Conservation (phyloP, 768 basidiomycete species). For the Rhodocollybia butyracea region DNA sequence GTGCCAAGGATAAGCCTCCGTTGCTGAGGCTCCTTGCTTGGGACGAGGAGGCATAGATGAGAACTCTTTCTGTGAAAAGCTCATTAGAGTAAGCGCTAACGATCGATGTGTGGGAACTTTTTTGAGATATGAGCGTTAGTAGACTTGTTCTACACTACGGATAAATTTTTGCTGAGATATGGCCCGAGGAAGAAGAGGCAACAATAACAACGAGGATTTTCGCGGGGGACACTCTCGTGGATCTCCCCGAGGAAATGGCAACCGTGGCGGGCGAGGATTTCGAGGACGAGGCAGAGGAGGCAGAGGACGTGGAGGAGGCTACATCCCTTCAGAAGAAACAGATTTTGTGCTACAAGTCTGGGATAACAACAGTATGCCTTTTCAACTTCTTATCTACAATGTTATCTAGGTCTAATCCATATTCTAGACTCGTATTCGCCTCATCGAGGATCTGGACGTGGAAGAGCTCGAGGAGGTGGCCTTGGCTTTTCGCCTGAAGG, state of each 20-base stretch:
- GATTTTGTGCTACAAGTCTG: constrained; percentile 26
- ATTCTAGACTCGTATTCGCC: neutral
- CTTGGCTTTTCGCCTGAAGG: constrained; percentile 10
- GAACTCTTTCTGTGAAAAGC: neutral
- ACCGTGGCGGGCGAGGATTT: constrained; percentile 17
- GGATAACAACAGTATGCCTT: constrained; percentile 12
- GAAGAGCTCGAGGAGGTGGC: constrained; percentile 18
- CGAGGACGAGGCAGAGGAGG: constrained; percentile 22
- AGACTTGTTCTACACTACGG: neutral
- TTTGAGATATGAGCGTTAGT: neutral
- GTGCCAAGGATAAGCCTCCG: neutral
- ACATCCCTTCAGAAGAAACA: constrained; percentile 16
- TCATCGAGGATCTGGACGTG: constrained; percentile 2
- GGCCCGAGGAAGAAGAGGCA: neutral
- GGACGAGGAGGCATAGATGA: neutral
- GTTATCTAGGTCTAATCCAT: too few species aligned
- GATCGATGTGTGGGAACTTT: too few species aligned
- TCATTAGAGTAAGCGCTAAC: too few species aligned
- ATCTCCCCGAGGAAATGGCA: neutral
- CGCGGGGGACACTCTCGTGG: neutral
- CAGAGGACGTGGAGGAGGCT: constrained; percentile 23
- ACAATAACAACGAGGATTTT: neutral
- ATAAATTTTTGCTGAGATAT: neutral
- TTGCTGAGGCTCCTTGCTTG: neutral
- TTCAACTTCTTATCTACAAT: neutral